Evolutionary conservation across 805 yeast species (phyloP), one percentile per base, ranked within the genome.

Genomic region (Kluyveromyces nonfermentans): DNA sequence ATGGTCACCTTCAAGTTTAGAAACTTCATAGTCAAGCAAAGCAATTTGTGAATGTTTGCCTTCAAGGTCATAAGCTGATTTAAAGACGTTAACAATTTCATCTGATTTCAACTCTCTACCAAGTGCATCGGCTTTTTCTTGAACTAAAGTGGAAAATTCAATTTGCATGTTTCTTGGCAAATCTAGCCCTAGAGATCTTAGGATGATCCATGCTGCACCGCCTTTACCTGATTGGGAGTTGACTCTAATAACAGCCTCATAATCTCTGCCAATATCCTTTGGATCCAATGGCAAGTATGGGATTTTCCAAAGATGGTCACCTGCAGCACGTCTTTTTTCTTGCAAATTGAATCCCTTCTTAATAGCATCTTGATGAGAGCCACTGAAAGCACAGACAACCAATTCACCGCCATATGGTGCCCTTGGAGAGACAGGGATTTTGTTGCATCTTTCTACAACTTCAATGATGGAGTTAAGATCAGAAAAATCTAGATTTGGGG

Each of bases 191-290:
- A 81, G 66, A 28, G 83, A 69, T 65, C 85, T 73, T 57, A 80
- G 73, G 49, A 82, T 72, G 45, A 82, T 78, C 90, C 90, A 82
- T 18, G 89, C 86, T 37, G 89, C 86, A 64, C 90, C 90, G 59
- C 90, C 90, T 64, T 82, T 82, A 63, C 90, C 90, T n/a, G 86
- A 79, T 67, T 82, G 90, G 18, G 90, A 82, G 68, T 82, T 82
- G 56, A 82, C 89, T 70, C 90, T 73, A 59, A 82, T 82, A 46
- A 82, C 85, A 43, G 88, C 89, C 67, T 82, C 90, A 62, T 82
- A 82, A 53, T 74, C 81, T 70, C 87, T 73, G 45, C 90, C 90
- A 53, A 82, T 78, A 62, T 82, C 90, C 64, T 79, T 72, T 54
- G 90, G 90, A 68, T 82, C 90, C 62, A 82, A 72, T 47, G 90